Evolutionary conservation across 1,284 basidiomycete genomes (phyloP), one percentile per base, ranked within the genome.

Genomic region (Pseudozyma pruni): DNA sequence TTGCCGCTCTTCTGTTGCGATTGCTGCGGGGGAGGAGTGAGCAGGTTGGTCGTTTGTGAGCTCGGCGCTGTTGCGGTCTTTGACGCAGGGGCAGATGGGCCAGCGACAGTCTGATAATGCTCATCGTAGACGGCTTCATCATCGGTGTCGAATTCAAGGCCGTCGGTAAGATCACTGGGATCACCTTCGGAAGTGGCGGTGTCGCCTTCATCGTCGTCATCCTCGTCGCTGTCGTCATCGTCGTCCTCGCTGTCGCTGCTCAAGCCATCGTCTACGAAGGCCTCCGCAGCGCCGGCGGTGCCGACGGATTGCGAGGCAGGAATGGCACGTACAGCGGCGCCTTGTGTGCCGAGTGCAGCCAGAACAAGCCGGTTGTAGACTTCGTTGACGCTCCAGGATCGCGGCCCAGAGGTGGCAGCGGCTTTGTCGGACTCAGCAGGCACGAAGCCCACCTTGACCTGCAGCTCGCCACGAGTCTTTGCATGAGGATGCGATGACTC

Each of bases 241-340:
- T 70, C 60, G 31, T 67, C 68, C 1, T 75, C 74, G 17, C 37
- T 54, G 48, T 59, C 59, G 43, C 51, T 63, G 38, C 67, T 73
- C 38, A 79, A 42, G 13, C 75, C 76, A 34, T 79, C 70, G 29
- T 75, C 73, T 27, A 73, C 38, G 42, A 75, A 79, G n/a, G 71
- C 66, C n/a, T 77, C 73, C 13, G 57, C 50, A 9, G 74, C 63
- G 16, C 48, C 68, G 1, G 69, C 48, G 1, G 71, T 79, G 8
- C 77, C 77, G 25, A 79, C 77, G 1, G 69, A 73, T 47, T 78
- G 71, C 37, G 62, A 57, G 13, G 76, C 76, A 19, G 76, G 76
- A 10, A 79, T 47, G n/a, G 73, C 68, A 13, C 75, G 70, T 3
- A 76, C 67, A 11, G 72, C 67, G 4, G 62, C 58, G 14, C 66